phyloP scores from a whole-genome alignment of 1,284 basidiomycete species.

The Sporisorium exsertum region DNA sequence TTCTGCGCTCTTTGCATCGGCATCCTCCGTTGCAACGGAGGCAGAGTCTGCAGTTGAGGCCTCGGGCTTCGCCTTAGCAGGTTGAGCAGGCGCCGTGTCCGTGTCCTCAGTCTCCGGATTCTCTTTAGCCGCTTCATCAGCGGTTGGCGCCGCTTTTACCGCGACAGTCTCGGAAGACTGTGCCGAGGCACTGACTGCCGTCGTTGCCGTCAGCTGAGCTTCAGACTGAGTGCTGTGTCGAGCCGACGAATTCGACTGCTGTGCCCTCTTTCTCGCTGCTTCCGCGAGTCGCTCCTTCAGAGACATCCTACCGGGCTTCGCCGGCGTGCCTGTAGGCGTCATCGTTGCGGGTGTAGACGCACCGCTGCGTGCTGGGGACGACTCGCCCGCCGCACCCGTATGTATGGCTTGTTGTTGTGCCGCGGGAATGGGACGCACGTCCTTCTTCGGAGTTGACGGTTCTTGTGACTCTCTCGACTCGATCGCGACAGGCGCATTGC shows the following conservation, averaged over 20 bases:
- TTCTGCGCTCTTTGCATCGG: background rate
- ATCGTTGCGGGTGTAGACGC: slow-evolving; percentile 29
- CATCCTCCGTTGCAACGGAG: background rate
- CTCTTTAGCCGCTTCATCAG: background rate
- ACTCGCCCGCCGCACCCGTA: slow-evolving; percentile 3
- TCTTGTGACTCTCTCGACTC: background rate
- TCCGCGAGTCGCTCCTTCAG: slow-evolving; percentile 56
- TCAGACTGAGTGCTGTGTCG: slow-evolving; percentile 9
- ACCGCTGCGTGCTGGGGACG: slow-evolving; percentile 36
- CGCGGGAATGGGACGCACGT: background rate
- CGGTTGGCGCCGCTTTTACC: background rate
- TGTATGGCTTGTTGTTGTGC: background rate
- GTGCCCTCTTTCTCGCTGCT: slow-evolving; percentile 52
- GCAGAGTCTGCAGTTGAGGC: background rate
- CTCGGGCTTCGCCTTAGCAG: background rate
- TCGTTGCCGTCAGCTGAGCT: background rate
- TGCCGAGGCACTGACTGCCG: background rate
- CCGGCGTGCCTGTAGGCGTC: slow-evolving; percentile 32
- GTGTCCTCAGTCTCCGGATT: background rate
- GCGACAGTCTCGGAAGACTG: background rate
- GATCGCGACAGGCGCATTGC: background rate
- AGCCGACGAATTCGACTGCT: slow-evolving; percentile 18
- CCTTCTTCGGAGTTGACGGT: slow-evolving; percentile 20
- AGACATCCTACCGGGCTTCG: slow-evolving; percentile 48
- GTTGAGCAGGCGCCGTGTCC: background rate